Base-by-base conservation (phyloP, 176 grass and related monocot species). In the Oryza meridionalis region DNA sequence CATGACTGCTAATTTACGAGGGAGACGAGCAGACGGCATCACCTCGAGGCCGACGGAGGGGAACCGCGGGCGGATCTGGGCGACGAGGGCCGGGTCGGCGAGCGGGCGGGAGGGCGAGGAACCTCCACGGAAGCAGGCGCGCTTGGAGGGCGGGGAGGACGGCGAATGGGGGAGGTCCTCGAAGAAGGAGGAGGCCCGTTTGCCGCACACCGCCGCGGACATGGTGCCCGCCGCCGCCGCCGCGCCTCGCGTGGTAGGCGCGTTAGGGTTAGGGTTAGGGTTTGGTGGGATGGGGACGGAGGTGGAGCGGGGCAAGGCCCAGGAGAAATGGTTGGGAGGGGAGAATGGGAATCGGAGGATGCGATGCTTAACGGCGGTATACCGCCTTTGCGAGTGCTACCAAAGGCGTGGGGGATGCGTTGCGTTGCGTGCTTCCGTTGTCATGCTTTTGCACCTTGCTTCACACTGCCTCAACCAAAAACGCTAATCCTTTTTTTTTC, bases 61-160 rank as follows among this genome's bases (percentile, higher is more conserved):
- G 84, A 86, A 86, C 35, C 69, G 77, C n/a, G 43, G 51, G 27
- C 75, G 64, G 73, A 78, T 55, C 24, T 69, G 31, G 51, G 74
- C 86, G 50, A 68, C 69, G 50, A 81, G 73, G 19, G 13, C 82
- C 8, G 86, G 84, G 37, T 70, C 78, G 73, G 73, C 67, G 11
- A 67, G 84, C 53, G 79, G 15, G 42, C 35, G 6, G 2, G 69
- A 42, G 2, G 58, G 25, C 38, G 43, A 77, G 53, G 79, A 82
- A 59, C 38, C 35, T 17, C 82, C 83, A 72, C 47, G 84, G 86
- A 88, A 81, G 86, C 86, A 86, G 16, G 82, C 65, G 44, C 90
- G 87, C 84, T 92, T 92, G 70, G 86, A 84, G 9, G 86, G 73
- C 27, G 83, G 83, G 19, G 84, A 65, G 80, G 72, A 62, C 13